These are phyloP conservation scores for Eustoma russellianum DNA, from an alignment of 257 asterid genomes.

Conservation along the genomic window DNA sequence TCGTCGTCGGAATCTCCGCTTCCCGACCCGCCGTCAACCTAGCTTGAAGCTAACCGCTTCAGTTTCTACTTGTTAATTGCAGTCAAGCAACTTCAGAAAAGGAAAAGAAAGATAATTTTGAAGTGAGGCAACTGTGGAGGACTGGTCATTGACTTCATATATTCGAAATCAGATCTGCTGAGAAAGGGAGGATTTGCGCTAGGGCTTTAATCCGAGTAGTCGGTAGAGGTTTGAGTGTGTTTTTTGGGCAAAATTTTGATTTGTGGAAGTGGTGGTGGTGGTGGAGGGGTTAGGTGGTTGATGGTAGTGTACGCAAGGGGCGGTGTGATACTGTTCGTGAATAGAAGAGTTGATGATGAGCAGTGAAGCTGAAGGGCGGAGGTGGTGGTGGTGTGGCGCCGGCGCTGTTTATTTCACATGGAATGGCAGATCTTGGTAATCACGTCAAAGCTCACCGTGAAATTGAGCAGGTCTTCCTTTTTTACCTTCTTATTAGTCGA, in stretches of 20 bases:
- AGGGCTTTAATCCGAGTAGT: constrained; percentile 12
- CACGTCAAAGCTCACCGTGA: constrained; percentile 74
- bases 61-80: neutral
- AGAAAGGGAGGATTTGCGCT: constrained; percentile 8
- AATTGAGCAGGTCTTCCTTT: constrained; percentile 58
- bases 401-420: constrained; percentile 67
- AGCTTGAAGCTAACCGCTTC: neutral
- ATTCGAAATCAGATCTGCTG: constrained; percentile 18
- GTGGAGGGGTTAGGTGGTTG: constrained; percentile 36
- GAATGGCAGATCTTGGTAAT: constrained; percentile 99
- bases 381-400: constrained; percentile 62
- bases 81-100: neutral
- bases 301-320: constrained; percentile 61
- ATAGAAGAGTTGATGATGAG: constrained; percentile 68
- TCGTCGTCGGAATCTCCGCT: constrained; percentile 6
- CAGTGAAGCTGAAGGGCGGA: constrained; percentile 41
- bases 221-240: constrained; percentile 13
- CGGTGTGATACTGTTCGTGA: constrained; percentile 27
- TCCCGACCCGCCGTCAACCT: constrained; percentile 3
- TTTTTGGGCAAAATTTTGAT: constrained; percentile 7
- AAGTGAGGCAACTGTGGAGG: neutral
- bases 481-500: constrained; percentile 6
- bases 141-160: constrained; percentile 8
- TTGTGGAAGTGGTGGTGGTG: constrained; percentile 11
- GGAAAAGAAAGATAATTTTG: neutral